Conservation (phyloP, 2,329 filamentous ascomycete species). For the Claviceps sp. region DNA sequence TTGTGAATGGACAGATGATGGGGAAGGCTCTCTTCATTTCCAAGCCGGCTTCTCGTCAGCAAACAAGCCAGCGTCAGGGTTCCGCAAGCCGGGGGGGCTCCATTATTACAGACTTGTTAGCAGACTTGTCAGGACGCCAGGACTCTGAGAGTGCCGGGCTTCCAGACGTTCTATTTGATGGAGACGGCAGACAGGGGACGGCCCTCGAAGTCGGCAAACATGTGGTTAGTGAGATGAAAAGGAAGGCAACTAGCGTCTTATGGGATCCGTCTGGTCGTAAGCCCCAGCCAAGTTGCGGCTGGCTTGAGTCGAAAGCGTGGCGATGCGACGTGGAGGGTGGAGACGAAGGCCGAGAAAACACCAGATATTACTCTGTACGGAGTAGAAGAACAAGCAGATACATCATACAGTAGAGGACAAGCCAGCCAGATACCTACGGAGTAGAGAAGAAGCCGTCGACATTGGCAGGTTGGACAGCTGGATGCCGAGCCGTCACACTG, state of each 20-base stretch:
- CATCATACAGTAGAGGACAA: too few species aligned
- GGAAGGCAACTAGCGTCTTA: neutral
- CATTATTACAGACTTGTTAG: neutral
- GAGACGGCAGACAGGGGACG: neutral
- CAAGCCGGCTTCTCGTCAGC: neutral
- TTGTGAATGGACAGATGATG: neutral
- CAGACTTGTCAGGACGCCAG: neutral
- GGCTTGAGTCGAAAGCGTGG: neutral
- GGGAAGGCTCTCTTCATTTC: neutral
- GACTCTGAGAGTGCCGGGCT: neutral
- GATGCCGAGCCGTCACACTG: neutral
- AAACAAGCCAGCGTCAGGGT: neutral
- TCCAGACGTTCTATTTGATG: slow-evolving; percentile 1
- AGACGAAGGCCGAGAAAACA: too few species aligned
- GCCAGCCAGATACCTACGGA: too few species aligned
- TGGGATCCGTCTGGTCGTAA: neutral
- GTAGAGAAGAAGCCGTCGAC: neutral
- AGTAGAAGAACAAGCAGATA: too few species aligned
- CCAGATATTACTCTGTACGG: too few species aligned
- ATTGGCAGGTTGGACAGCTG: neutral
- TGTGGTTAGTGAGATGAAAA: neutral
- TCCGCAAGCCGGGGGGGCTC: neutral
- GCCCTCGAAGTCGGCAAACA: neutral
- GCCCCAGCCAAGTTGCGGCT: neutral
- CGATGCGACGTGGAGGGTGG: neutral